A percentile compares a stretch with the other conserved stretches of the same genome.
Conservation (phyloP, 345 rosid genomes). For the Eucalyptus erythrocorys region DNA sequence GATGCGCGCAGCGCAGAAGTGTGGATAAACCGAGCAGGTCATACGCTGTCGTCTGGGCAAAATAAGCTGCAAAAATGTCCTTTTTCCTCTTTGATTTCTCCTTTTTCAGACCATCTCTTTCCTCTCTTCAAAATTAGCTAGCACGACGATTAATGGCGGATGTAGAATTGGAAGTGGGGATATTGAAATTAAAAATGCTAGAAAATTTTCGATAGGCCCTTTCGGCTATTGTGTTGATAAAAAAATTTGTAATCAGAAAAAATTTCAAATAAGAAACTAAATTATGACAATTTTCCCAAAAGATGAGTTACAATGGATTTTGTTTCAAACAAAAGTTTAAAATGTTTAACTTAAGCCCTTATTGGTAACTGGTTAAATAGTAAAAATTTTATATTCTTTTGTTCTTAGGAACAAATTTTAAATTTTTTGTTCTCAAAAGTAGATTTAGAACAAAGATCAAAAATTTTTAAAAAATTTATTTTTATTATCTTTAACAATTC, state of each 20-base stretch:
- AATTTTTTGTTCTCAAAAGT: too few species aligned
- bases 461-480: too few species aligned
- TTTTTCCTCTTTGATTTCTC: background rate
- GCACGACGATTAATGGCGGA: rapidly evolving
- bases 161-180: background rate
- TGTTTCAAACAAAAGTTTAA: rapidly evolving
- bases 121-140: background rate
- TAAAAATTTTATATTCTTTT: too few species aligned
- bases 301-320: rapidly evolving
- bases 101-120: background rate
- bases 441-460: too few species aligned
- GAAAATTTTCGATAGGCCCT: background rate
- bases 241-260: background rate
- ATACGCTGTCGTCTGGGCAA: background rate
- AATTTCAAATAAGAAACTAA: background rate
- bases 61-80: background rate
- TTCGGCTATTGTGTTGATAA: background rate
- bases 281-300: too few species aligned
- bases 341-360: too few species aligned
- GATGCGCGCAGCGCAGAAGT: background rate
- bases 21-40: background rate
- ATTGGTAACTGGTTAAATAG: too few species aligned
- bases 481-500: too few species aligned
- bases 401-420: too few species aligned
- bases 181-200: background rate